These are phyloP conservation scores for Isatis tinctoria DNA, from an alignment of 345 rosid genomes.

Conservation along the genomic window DNA sequence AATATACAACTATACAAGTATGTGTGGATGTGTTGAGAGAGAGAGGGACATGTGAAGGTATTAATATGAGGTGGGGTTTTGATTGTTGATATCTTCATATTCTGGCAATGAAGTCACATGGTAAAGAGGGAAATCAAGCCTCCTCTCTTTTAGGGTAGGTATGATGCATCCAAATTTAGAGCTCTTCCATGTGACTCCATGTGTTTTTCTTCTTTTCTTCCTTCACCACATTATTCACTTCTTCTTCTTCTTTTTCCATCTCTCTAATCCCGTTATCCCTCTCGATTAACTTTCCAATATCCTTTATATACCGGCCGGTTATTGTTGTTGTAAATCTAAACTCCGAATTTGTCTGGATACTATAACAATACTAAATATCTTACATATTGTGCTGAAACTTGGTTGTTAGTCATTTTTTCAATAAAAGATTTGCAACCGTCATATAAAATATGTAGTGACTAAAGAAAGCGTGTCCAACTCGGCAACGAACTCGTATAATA, in stretches of 20 bases:
- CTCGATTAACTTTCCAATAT: not conserved
- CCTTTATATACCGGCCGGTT: not conserved
- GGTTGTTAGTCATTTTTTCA: not conserved
- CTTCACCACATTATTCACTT: constrained; percentile 7
- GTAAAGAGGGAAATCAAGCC: constrained; percentile 18
- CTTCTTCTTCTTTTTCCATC: not conserved
- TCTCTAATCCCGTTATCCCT: not conserved
- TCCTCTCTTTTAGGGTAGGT: constrained; percentile 30
- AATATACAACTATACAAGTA: not conserved
- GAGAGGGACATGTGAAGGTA: constrained; percentile 26
- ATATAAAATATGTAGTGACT: not conserved
- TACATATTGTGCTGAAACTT: not conserved
- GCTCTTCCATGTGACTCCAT: constrained; percentile 34
- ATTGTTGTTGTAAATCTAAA: not conserved
- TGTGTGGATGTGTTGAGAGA: constrained; percentile 12
- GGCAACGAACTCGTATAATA: too few species aligned
- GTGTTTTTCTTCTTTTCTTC: constrained; percentile 16
- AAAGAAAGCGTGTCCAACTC: not conserved
- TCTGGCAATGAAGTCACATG: constrained; percentile 27
- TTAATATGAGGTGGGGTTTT: constrained; percentile 33
- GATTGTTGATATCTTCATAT: constrained; percentile 29
- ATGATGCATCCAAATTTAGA: constrained; percentile 24
- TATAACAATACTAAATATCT: not conserved
- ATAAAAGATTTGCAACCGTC: not conserved
- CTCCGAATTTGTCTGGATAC: not conserved